Evolutionary conservation across 345 rosid species (phyloP).

Genomic region (Populus simonii): DNA sequence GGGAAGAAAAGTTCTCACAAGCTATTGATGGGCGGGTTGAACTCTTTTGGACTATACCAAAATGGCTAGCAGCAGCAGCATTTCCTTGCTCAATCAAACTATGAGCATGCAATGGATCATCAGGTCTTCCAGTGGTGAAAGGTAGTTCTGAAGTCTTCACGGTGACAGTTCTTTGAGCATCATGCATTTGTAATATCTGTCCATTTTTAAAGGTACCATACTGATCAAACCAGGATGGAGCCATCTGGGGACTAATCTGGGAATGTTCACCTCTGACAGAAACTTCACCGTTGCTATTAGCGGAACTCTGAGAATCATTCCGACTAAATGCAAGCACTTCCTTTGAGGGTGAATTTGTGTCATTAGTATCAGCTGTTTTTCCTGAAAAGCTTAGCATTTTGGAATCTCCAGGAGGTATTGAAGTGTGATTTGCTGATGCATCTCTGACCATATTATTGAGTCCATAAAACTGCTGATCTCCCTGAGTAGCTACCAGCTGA

Average conservation of each 20-base stretch:
- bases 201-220: conserved; percentile 68
- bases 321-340: conserved; percentile 33
- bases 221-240: conserved; percentile 76
- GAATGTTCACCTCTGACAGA: conserved; percentile 44
- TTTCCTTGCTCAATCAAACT: conserved; percentile 33
- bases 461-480: conserved; percentile 40
- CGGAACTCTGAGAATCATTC: conserved; percentile 35
- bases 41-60: conserved; percentile 27
- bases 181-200: conserved; percentile 46
- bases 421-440: conserved; percentile 19
- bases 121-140: conserved; percentile 36
- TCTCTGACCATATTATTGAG: conserved; percentile 35
- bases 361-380: conserved; percentile 25
- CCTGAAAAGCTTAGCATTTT: conserved; percentile 32
- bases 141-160: conserved; percentile 46
- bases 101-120: conserved; percentile 39
- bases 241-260: conserved; percentile 67
- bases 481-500: conserved; percentile 35
- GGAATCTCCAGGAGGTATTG: conserved; percentile 36
- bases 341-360: conserved; percentile 30
- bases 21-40: conserved; percentile 30
- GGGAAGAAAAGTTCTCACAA: conserved; percentile 36
- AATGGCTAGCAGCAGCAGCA: conserved; percentile 31
- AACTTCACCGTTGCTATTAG: conserved; percentile 30
- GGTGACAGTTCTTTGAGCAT: conserved; percentile 35